Evolutionary conservation across 2,329 filamentous ascomycete genomes (phyloP).

Genomic region (Lachnum nothofagi): DNA sequence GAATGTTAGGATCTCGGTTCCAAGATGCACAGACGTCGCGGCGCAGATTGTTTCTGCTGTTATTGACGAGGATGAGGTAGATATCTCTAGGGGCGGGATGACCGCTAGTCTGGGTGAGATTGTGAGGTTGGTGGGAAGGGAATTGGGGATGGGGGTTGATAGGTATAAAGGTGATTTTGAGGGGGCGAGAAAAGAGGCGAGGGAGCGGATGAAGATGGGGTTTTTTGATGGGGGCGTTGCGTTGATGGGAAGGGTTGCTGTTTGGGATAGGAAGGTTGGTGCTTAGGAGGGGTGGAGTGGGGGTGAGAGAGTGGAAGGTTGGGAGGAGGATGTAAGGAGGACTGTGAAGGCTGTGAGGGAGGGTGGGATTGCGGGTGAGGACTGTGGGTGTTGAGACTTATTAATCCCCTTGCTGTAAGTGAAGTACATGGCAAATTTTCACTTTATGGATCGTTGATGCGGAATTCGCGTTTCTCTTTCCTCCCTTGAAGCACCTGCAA

Average conservation of each 20-base stretch:
- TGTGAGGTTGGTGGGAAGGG: conserved; percentile 6
- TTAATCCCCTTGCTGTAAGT: too few species aligned
- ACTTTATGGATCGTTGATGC: too few species aligned
- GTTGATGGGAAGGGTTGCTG: conserved; percentile 17
- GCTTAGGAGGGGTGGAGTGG: conserved; percentile 10
- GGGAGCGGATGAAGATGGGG: conserved; percentile 16
- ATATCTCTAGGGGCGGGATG: too few species aligned
- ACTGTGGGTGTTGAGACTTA: conserved; percentile 12
- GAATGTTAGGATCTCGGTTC: too few species aligned
- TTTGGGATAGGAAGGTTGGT: conserved; percentile 13
- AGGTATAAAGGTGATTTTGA: conserved; percentile 15
- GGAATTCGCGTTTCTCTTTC: too few species aligned
- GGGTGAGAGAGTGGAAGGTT: background rate
- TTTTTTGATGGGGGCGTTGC: conserved; percentile 17
- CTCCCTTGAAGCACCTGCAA: too few species aligned
- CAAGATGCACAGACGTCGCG: too few species aligned
- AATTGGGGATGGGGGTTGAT: conserved; percentile 10
- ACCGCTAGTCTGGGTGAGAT: conserved; percentile 9
- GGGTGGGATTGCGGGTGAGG: conserved; percentile 12
- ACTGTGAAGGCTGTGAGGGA: conserved; percentile 7
- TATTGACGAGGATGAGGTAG: too few species aligned
- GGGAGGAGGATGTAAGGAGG: background rate
- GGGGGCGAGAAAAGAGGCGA: conserved; percentile 14
- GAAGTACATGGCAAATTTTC: too few species aligned
- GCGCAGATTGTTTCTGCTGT: too few species aligned